Conservation (phyloP, 345 rosid species). For the Rhizophora apiculata region DNA sequence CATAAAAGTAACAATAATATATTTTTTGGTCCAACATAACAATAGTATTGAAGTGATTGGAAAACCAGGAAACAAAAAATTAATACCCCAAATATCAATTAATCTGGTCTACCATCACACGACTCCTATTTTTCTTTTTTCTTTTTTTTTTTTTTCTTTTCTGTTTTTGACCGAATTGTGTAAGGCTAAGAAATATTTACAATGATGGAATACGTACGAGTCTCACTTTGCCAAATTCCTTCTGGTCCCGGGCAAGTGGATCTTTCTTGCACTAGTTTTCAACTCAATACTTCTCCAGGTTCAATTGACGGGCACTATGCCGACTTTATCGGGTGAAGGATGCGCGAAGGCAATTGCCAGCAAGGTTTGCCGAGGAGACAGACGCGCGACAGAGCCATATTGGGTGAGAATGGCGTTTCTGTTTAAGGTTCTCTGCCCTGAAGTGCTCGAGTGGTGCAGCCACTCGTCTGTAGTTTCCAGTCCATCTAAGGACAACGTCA, state of each 20-base stretch:
- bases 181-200: too few relatives aligned
- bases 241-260: neutral
- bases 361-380: slow-evolving; percentile 21
- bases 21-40: too few relatives aligned
- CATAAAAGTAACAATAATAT: too few relatives aligned
- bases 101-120: too few relatives aligned
- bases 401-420: neutral
- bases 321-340: neutral
- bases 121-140: too few relatives aligned
- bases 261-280: neutral
- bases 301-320: neutral
- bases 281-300: neutral
- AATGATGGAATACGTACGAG: too few relatives aligned
- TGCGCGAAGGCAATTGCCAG: slow-evolving; percentile 19
- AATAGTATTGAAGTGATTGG: too few relatives aligned
- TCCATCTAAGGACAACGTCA: neutral
- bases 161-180: too few relatives aligned
- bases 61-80: too few relatives aligned
- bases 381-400: slow-evolving; percentile 8
- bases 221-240: neutral
- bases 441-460: slow-evolving; percentile 9
- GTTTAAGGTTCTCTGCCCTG: slow-evolving; percentile 12
- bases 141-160: too few relatives aligned
- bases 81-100: too few relatives aligned
- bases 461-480: neutral